phyloP scores from a whole-genome alignment of 2,329 filamentous ascomycete species.

The Arthrocladium fulminans region DNA sequence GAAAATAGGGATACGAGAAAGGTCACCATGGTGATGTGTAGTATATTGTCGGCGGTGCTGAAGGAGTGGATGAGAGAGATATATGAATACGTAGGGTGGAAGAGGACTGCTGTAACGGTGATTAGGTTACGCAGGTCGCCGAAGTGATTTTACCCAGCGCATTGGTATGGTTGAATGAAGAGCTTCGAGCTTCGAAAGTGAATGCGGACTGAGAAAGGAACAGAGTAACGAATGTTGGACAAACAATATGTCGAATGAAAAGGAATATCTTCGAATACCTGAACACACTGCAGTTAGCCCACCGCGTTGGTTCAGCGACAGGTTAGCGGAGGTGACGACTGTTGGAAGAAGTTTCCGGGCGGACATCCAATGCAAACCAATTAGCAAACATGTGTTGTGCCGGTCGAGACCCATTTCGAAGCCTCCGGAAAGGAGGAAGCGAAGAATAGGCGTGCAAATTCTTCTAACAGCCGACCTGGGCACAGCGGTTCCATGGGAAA shows the following conservation, averaged over 20 bases:
- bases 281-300: too few relatives aligned
- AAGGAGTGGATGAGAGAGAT: background rate
- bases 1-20: slow-evolving; percentile 63
- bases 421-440: background rate
- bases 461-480: background rate
- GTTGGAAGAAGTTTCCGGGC: background rate
- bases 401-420: background rate
- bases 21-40: slow-evolving; percentile 43
- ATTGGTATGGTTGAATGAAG: background rate
- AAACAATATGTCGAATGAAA: too few relatives aligned
- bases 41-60: background rate
- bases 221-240: too few relatives aligned
- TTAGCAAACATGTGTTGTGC: background rate
- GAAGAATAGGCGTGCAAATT: too few relatives aligned
- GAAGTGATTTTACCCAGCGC: too few relatives aligned
- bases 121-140: too few relatives aligned
- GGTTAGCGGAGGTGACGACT: background rate
- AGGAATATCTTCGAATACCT: background rate
- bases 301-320: too few relatives aligned
- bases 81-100: background rate
- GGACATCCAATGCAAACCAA: background rate
- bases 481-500: background rate
- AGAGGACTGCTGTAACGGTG: too few relatives aligned
- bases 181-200: background rate
- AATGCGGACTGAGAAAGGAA: background rate